Conservation (phyloP, 495 filamentous ascomycete genomes). For the Podospora pseudoanserina region DNA sequence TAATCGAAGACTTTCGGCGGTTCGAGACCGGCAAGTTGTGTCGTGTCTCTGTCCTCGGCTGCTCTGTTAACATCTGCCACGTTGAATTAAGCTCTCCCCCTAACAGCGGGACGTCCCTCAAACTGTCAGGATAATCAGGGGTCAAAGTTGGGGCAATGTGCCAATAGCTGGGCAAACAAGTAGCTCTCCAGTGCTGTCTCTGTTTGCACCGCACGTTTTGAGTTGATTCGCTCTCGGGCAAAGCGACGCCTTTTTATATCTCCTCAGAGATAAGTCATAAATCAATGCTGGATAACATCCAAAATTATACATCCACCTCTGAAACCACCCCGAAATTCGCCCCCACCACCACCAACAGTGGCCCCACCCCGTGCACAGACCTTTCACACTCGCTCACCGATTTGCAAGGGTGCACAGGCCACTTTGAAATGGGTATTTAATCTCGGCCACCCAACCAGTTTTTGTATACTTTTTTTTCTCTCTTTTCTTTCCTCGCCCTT, state of each 20-base stretch:
- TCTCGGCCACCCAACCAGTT: slow-evolving; percentile 2
- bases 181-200: too few relatives aligned
- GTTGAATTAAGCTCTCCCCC: not conserved
- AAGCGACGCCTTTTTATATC: too few relatives aligned
- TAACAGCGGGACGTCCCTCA: not conserved
- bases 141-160: not conserved
- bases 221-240: not conserved
- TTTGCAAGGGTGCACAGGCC: slow-evolving; percentile 28
- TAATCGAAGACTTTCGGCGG: not conserved
- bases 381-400: not conserved
- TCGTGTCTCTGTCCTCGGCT: too few relatives aligned
- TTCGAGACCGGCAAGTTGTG: not conserved
- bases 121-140: not conserved
- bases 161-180: too few relatives aligned
- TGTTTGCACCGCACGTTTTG: not conserved
- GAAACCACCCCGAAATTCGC: not conserved
- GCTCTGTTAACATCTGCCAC: not conserved
- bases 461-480: slow-evolving; percentile 20
- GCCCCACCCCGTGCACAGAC: not conserved
- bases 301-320: too few relatives aligned
- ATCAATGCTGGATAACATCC: too few relatives aligned
- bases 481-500: slow-evolving; percentile 29
- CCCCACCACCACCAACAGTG: not conserved
- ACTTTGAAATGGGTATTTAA: slow-evolving; percentile 13
- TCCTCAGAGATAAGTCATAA: too few relatives aligned